Conservation (phyloP, 768 basidiomycete species). For the Amanita subjunquillea region DNA sequence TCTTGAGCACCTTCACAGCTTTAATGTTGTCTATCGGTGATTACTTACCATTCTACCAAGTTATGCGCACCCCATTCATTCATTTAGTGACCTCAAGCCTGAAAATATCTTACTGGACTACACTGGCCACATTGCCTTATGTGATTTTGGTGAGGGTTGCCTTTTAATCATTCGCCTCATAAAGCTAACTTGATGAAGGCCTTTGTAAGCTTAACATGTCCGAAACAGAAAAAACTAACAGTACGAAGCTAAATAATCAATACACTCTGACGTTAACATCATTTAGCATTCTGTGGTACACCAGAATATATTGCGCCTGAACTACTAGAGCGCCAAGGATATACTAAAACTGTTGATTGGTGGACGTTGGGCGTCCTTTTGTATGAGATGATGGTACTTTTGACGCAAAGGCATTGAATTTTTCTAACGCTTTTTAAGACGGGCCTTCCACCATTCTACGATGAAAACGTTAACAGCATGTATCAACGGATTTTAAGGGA, state of each 20-base stretch:
- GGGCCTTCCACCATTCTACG: slow-evolving; percentile 96
- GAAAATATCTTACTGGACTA: slow-evolving; percentile 98
- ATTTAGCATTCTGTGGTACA: slow-evolving; percentile 88
- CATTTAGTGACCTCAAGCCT: slow-evolving; percentile 79
- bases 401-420: slow-evolving; percentile 4
- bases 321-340: slow-evolving; percentile 90
- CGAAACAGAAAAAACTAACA: slow-evolving; percentile 95
- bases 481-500: slow-evolving; percentile 93
- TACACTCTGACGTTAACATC: not conserved
- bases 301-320: slow-evolving; percentile 99
- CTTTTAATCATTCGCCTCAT: not conserved
- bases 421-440: slow-evolving; percentile 37
- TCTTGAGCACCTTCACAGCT: slow-evolving; percentile 90
- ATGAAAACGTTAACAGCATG: slow-evolving; percentile 98
- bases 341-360: slow-evolving; percentile 99
- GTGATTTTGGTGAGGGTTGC: slow-evolving; percentile 69
- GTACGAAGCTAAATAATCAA: slow-evolving; percentile 24
- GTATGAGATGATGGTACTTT: slow-evolving; percentile 87
- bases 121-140: slow-evolving; percentile 94
- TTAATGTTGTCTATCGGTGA: slow-evolving; percentile 97
- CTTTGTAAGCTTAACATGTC: slow-evolving; percentile 96
- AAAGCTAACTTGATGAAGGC: slow-evolving; percentile 26
- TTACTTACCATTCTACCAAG: slow-evolving; percentile 10
- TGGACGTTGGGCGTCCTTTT: slow-evolving; percentile 95
- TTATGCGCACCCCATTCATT: slow-evolving; percentile 1